Conservation (phyloP, 2,329 filamentous ascomycete species). For the Cordyceps pruinosa region DNA sequence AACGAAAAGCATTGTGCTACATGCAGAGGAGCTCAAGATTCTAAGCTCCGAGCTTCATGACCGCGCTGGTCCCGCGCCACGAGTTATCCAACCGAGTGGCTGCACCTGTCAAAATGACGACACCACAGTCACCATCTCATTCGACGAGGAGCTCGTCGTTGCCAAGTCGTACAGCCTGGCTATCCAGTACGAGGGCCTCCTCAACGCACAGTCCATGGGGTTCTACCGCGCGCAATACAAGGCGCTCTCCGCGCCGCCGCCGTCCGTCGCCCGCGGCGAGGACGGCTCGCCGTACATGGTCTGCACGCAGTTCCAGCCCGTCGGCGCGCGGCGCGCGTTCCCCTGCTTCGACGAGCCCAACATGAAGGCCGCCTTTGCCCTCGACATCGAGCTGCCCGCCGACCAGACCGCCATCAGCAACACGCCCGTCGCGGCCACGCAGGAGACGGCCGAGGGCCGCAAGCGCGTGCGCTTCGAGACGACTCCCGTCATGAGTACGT, state of each 20-base stretch:
- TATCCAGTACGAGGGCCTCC: slow-evolving; percentile 65
- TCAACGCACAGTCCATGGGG: slow-evolving; percentile 94
- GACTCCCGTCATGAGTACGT: slow-evolving; percentile 91
- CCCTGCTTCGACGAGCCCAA: slow-evolving; percentile 96
- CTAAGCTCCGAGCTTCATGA: background rate
- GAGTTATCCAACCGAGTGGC: slow-evolving; percentile 53
- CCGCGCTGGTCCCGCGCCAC: slow-evolving; percentile 15
- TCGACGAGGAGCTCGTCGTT: slow-evolving; percentile 73
- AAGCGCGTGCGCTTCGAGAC: slow-evolving; percentile 90
- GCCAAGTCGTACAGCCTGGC: slow-evolving; percentile 64
- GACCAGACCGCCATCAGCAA: slow-evolving; percentile 88
- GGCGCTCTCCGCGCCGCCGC: slow-evolving; percentile 61
- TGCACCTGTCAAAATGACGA: slow-evolving; percentile 55
- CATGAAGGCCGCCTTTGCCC: slow-evolving; percentile 84
- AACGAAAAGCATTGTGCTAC: background rate
- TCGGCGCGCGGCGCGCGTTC: slow-evolving; percentile 85
- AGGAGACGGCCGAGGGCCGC: slow-evolving; percentile 62
- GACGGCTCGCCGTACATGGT: slow-evolving; percentile 78
- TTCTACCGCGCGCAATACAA: slow-evolving; percentile 97
- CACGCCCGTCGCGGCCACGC: slow-evolving; percentile 84
- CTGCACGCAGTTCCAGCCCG: slow-evolving; percentile 96
- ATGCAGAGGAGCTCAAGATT: slow-evolving; percentile 1
- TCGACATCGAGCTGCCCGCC: slow-evolving; percentile 86
- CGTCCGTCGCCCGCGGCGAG: slow-evolving; percentile 67
- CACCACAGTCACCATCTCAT: slow-evolving; percentile 50